These are phyloP conservation scores for Tulasnella sp. DNA, from an alignment of 768 basidiomycete genomes.

Conservation along the genomic window DNA sequence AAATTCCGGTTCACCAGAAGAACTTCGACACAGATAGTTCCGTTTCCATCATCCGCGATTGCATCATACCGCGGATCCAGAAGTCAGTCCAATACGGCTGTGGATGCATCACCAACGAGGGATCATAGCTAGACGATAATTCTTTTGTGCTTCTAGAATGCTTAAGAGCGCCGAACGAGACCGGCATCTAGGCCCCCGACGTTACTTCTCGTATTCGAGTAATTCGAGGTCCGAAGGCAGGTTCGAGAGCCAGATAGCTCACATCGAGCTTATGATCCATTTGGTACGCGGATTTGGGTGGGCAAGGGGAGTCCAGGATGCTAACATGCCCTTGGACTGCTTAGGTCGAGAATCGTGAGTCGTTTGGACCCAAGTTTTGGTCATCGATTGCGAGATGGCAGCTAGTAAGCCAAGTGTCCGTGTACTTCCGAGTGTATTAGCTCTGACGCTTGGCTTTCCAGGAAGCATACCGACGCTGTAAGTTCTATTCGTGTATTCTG, in stretches of 20 bases:
- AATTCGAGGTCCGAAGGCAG: not conserved
- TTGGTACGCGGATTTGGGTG: no score
- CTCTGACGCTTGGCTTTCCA: not conserved
- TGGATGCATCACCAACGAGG: not conserved
- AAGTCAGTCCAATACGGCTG: not conserved
- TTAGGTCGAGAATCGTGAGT: not conserved
- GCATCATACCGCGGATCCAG: not conserved
- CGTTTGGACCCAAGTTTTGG: not conserved
- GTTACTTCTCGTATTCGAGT: not conserved
- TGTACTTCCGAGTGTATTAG: not conserved
- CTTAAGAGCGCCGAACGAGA: not conserved
- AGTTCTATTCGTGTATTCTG: not conserved
- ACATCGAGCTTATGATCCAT: not conserved
- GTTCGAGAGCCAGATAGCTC: not conserved
- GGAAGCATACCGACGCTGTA: not conserved
- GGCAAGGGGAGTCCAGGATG: no score
- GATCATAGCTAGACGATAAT: not conserved
- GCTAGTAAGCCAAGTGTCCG: not conserved
- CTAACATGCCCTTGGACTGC: not conserved
- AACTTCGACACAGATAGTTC: not conserved
- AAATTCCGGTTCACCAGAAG: not conserved
- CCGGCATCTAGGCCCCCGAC: not conserved
- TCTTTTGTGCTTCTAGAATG: not conserved
- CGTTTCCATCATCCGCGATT: not conserved
- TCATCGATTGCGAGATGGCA: not conserved